These are phyloP conservation scores for Backusella morwellensis DNA, from an alignment of 192 early-diverging fungal species.

Conservation along the genomic window DNA sequence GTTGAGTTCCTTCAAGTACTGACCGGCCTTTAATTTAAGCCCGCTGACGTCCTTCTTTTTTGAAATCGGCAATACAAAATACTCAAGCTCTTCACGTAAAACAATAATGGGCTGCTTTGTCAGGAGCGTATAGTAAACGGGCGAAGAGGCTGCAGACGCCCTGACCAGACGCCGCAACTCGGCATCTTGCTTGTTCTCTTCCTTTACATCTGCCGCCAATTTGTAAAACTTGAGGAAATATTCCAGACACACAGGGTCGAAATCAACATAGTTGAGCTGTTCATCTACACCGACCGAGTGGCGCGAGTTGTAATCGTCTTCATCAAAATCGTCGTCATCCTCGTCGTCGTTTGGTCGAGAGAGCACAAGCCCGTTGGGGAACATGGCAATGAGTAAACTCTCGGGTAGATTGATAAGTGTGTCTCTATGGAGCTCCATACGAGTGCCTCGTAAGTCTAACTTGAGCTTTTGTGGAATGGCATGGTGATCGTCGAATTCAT, in stretches of 20 bases:
- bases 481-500: conserved; percentile 25
- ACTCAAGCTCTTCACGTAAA: conserved; percentile 78
- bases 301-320: conserved; percentile 41
- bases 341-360: conserved; percentile 25
- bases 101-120: conserved; percentile 71
- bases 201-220: conserved; percentile 34
- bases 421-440: conserved; percentile 58
- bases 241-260: conserved; percentile 53
- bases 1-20: conserved; percentile 58
- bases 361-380: conserved; percentile 59
- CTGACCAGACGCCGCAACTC: conserved; percentile 21
- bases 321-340: conserved; percentile 36
- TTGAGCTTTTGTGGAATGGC: conserved; percentile 49
- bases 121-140: conserved; percentile 47
- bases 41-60: conserved; percentile 36
- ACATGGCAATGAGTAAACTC: conserved; percentile 62
- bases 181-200: conserved; percentile 26
- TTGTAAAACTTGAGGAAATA: conserved; percentile 54
- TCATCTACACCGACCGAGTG: conserved; percentile 40
- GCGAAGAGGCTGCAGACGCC: conserved; percentile 14
- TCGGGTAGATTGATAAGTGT: conserved; percentile 56
- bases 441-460: conserved; percentile 57
- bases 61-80: conserved; percentile 45
- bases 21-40: conserved; percentile 62
- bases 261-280: conserved; percentile 53